A percentile compares a stretch with the other conserved stretches of the same genome.
Conservation (phyloP, 2,329 filamentous ascomycete species). For the Fusarium sp. region DNA sequence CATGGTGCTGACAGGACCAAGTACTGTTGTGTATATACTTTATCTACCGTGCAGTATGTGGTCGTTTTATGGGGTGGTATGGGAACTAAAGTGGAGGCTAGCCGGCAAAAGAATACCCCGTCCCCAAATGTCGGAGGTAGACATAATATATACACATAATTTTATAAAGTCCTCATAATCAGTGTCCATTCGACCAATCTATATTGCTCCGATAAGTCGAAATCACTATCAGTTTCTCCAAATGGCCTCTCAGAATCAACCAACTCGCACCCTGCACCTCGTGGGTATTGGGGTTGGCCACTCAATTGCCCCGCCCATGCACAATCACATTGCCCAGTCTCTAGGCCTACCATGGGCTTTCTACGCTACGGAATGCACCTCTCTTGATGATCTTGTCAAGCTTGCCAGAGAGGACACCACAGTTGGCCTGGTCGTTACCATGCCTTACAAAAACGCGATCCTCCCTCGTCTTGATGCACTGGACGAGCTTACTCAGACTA, state of each 20-base stretch:
- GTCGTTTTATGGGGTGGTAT: no score
- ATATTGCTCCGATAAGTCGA: no score
- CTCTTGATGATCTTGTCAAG: background rate
- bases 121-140: no score
- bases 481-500: background rate
- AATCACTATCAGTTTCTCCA: no score
- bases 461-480: slow-evolving; percentile 4
- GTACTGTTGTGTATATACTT: no score
- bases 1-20: no score
- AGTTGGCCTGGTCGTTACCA: slow-evolving; percentile 6
- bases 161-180: no score
- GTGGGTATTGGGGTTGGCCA: slow-evolving; percentile 24
- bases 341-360: slow-evolving; percentile 16
- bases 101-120: no score
- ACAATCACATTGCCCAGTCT: slow-evolving; percentile 16
- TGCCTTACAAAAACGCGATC: slow-evolving; percentile 19
- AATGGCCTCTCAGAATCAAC: background rate
- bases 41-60: no score
- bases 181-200: no score
- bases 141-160: no score
- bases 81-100: no score
- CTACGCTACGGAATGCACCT: slow-evolving; percentile 9
- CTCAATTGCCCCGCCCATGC: slow-evolving; percentile 24
- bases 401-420: background rate
- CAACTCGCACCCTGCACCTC: slow-evolving; percentile 1